These are phyloP conservation scores for Neurospora tetrasperma DNA, from an alignment of 495 filamentous ascomycete species.

Conservation along the genomic window DNA sequence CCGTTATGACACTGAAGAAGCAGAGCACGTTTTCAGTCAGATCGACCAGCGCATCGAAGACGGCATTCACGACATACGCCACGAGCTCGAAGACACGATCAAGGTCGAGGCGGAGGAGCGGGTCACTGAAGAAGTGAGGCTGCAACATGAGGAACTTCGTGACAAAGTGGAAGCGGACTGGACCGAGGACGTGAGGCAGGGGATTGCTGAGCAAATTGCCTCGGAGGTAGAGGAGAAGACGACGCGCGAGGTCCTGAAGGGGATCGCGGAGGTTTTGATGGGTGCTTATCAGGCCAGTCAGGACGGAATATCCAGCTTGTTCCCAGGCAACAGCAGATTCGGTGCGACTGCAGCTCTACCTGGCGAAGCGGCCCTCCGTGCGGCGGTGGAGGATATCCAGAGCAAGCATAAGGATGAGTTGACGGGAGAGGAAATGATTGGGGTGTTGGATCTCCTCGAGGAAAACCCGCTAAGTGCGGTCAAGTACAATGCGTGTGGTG, in stretches of 20 bases:
- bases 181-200: neutral
- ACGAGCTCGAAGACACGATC: slow-evolving; percentile 3
- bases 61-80: neutral
- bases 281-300: neutral
- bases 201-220: neutral
- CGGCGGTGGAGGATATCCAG: neutral
- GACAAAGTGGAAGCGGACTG: neutral
- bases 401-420: neutral
- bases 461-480: neutral
- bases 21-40: neutral
- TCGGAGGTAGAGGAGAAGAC: slow-evolving; percentile 1
- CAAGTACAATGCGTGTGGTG: neutral
- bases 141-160: neutral
- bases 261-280: slow-evolving; percentile 4
- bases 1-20: neutral
- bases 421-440: neutral
- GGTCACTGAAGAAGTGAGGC: neutral
- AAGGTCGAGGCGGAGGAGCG: neutral
- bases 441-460: neutral
- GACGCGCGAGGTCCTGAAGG: neutral
- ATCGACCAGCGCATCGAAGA: slow-evolving; percentile 1
- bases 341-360: neutral
- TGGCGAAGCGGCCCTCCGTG: neutral
- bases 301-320: no score
- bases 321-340: neutral